phyloP scores from a whole-genome alignment of 345 rosid species.

The Acer yangbiense region DNA sequence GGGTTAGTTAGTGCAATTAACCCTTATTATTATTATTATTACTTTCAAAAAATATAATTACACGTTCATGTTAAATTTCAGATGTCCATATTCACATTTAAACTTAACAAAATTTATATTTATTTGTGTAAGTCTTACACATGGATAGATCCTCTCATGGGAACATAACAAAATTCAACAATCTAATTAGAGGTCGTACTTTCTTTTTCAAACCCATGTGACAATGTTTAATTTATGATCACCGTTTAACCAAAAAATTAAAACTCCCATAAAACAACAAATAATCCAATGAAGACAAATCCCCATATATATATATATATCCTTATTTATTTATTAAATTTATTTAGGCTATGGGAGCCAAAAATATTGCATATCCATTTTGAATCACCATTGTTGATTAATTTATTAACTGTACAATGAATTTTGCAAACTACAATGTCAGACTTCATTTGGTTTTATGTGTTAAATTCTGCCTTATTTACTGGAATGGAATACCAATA shows the following conservation, averaged over 20 bases:
- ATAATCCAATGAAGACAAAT: background rate
- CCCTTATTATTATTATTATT: too few species aligned
- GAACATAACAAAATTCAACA: too few species aligned
- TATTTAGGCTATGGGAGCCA: background rate
- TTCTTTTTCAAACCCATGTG: slow-evolving; percentile 11
- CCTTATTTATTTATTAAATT: background rate
- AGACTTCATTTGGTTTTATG: slow-evolving; percentile 7
- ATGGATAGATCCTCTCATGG: background rate
- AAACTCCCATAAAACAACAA: background rate
- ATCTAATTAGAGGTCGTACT: background rate
- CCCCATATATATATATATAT: background rate
- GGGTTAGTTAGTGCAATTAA: too few species aligned
- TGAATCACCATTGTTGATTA: background rate
- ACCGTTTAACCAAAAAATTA: background rate
- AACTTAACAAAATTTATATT: too few species aligned
- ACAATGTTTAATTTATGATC: background rate
- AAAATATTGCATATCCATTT: background rate
- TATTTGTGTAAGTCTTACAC: background rate
- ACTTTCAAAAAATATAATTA: too few species aligned
- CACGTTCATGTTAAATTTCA: too few species aligned
- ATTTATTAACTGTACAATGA: background rate
- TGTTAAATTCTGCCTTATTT: slow-evolving; percentile 7
- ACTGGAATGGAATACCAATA: background rate
- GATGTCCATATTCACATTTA: background rate
- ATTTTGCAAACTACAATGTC: background rate